Percentiles rank a stretch among this genome's conserved stretches.
phyloP scores from a whole-genome alignment of 306 rosid species.

The Neltuma alba region DNA sequence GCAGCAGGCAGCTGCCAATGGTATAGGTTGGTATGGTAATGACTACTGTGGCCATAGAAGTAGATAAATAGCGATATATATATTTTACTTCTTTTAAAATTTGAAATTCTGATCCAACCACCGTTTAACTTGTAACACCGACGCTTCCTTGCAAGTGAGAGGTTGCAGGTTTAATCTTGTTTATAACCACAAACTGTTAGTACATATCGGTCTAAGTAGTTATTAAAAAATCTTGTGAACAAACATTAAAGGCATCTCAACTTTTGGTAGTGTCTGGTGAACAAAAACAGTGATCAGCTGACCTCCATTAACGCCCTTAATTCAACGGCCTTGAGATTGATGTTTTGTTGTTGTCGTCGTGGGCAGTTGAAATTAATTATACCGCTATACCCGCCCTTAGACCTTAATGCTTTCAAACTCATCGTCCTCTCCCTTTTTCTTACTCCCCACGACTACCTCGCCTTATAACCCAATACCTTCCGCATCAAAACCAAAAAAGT shows the following conservation, averaged over 20 bases:
- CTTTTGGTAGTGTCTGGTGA: not conserved
- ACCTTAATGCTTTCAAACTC: not conserved
- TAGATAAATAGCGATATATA: too few species aligned
- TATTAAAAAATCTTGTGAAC: too few species aligned
- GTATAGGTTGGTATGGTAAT: too few species aligned
- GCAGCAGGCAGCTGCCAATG: too few species aligned
- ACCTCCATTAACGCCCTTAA: not conserved
- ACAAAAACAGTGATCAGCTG: not conserved
- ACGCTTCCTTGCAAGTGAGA: too few species aligned
- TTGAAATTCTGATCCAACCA: too few species aligned
- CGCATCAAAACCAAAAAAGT: not conserved
- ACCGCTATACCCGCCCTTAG: not conserved
- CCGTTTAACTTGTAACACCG: too few species aligned
- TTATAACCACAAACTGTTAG: too few species aligned
- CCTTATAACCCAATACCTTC: not conserved
- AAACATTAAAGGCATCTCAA: not conserved
- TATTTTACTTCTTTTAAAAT: too few species aligned
- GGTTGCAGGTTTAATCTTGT: too few species aligned
- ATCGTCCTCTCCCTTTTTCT: not conserved
- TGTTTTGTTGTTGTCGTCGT: not conserved
- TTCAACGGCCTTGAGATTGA: not conserved
- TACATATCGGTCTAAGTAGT: too few species aligned
- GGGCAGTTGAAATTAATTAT: not conserved
- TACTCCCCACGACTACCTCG: not conserved
- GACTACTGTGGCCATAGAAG: too few species aligned